These are phyloP conservation scores for Dendrobium huoshanense DNA, from an alignment of 106 monocot species.

Conservation along the genomic window DNA sequence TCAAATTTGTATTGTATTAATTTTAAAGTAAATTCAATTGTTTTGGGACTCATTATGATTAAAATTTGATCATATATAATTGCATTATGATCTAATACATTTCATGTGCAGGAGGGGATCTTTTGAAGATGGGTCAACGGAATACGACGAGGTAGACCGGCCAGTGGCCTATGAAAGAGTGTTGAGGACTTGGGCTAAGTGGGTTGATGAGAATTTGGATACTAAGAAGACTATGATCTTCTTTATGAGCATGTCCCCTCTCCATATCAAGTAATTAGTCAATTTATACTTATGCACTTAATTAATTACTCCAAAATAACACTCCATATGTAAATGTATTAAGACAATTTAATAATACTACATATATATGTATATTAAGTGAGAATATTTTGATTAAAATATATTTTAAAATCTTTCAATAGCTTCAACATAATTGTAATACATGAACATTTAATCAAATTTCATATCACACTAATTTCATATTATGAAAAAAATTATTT, in stretches of 20 bases:
- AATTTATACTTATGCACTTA: not conserved
- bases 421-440: too few relatives aligned
- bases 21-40: not conserved
- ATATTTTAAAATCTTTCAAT: too few relatives aligned
- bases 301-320: not conserved
- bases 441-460: too few relatives aligned
- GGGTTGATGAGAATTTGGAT: slow-evolving; percentile 78
- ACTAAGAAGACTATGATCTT: slow-evolving; percentile 50
- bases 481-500: too few relatives aligned
- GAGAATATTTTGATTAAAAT: too few relatives aligned
- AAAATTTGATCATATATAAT: too few relatives aligned
- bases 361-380: too few relatives aligned
- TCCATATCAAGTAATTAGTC: slow-evolving; percentile 55
- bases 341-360: too few relatives aligned
- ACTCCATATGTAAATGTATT: too few relatives aligned
- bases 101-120: slow-evolving; percentile 40
- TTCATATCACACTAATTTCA: too few relatives aligned
- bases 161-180: slow-evolving; percentile 43
- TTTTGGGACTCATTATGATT: too few relatives aligned
- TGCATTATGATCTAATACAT: too few relatives aligned
- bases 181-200: slow-evolving; percentile 69
- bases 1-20: not conserved
- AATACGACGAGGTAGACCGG: slow-evolving; percentile 63
- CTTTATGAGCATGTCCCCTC: slow-evolving; percentile 79
- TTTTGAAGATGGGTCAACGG: slow-evolving; percentile 54